Evolutionary conservation across 139 green algal species (phyloP), one percentile per base, ranked within the genome.

Genomic region (Chlorella sorokiniana): DNA sequence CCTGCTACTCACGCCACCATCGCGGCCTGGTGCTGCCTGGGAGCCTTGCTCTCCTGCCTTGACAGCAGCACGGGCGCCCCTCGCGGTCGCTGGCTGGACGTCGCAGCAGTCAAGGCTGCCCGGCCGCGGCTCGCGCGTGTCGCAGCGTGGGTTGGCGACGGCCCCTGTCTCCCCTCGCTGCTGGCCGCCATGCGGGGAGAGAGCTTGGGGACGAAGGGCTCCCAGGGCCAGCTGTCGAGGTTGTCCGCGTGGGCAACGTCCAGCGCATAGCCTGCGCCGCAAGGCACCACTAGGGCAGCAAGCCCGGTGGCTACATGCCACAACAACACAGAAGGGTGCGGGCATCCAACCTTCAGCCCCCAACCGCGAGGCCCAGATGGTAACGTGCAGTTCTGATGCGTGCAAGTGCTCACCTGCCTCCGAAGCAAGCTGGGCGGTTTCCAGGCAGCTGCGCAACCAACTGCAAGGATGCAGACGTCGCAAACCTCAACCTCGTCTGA

Each of bases 401-500:
- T n/a, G n/a, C n/a, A n/a, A n/a, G n/a, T n/a, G n/a, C n/a, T n/a
- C n/a, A n/a, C n/a, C n/a, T n/a, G n/a, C n/a, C n/a, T n/a, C n/a
- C n/a, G n/a, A n/a, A n/a, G n/a, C 41, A 2, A 25, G 1, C 31
- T 77, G 44, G 0, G 70, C 70, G 16, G 7, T 11, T 11, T 42
- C 29, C 73, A 52, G 41, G 73, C 73, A 69, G 25, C 25, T 8
- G 20, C 52, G 54, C 73, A 79, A 52, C 73, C 73, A 79, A 38
- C 73, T 79, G 73, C 73, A 69, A 35, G 3, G 16, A 42, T 33
- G 23, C 5, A 3, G 20, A 73, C n/a, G 54, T 3, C 27, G 10
- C 41, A 40, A 33, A 25, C 29, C 37, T 16, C 3, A 18, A 59
- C 14, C 29, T 69, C 62, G 27, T 38, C 42, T 22, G 8, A 70